Evolutionary conservation across 2,329 filamentous ascomycete genomes (phyloP), one percentile per base, ranked within the genome.

Genomic region (Pseudocercospora pini-densiflorae): DNA sequence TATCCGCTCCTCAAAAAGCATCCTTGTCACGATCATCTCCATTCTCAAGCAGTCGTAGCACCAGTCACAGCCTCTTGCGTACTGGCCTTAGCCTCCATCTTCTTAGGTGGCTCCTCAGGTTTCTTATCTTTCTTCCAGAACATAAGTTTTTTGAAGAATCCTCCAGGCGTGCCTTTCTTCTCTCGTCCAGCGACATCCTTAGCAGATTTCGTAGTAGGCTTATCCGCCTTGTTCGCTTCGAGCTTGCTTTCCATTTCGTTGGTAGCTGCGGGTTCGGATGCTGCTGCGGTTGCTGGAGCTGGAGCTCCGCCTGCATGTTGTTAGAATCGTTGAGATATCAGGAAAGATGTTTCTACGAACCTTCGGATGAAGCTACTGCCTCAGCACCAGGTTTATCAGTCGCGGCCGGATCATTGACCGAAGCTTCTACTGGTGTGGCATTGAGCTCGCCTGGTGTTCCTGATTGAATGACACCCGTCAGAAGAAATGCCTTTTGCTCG

Each of bases 121-220:
- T 55, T 55, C 51, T 55, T 55, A 27, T 55, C 51, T 10, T 55
- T 55, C 51, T 55, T 55, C 51, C 51, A 55, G 16, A 55, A 55
- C 51, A 55, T 55, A 27, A 55, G 51, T 9, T 55, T 55, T 27
- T 33, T 55, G 12, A 55, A 16, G 5, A 55, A 16, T 6, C 16
- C 51, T 2, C 23, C 24, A 1, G 24, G 16, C n/a, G 24, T 33
- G 16, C 51, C 16, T 5, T 55, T 55, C 51, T 31, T 55, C 51
- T 55, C 24, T 5, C 47, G 47, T 12, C 47, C 47, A 51, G 47
- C 19, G 19, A 51, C 19, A 5, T 14, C 47, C 9, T 21, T 21
- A 10, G 19, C 47, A 23, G 12, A 5, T 12, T 54, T 29, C 0
- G 23, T 54, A 7, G 21, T 54, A n/a, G 51, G 51, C 5, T 14